Conservation (phyloP, 2,329 filamentous ascomycete genomes). For the Sporothrix humicola region DNA sequence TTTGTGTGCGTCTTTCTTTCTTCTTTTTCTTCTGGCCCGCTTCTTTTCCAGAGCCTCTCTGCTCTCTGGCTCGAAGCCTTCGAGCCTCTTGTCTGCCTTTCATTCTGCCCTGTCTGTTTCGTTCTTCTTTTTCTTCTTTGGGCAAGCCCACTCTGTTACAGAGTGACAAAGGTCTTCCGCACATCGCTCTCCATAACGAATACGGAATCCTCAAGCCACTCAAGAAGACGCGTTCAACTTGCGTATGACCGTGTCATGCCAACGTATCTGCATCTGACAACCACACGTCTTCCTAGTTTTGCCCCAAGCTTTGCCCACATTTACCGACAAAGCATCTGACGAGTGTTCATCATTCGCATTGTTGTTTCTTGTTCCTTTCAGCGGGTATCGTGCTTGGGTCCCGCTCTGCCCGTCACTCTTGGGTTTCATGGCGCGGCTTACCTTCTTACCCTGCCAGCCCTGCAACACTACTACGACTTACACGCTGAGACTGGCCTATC, state of each 20-base stretch:
- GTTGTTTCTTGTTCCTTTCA: not conserved
- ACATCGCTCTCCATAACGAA: too few species aligned
- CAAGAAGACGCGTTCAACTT: not conserved
- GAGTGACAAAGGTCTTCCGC: too few species aligned
- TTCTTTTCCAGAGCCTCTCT: not conserved
- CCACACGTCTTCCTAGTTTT: too few species aligned
- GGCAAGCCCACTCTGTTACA: not conserved
- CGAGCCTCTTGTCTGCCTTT: slow-evolving; percentile 5
- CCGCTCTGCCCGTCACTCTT: slow-evolving; percentile 4
- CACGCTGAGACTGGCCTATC: not conserved
- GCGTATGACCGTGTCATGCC: not conserved
- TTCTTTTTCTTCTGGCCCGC: not conserved
- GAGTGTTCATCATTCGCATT: not conserved
- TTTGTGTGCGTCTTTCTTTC: too few species aligned
- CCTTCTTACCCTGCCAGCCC: slow-evolving; percentile 14
- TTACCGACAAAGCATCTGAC: too few species aligned
- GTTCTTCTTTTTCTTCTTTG: not conserved
- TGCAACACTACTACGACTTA: slow-evolving; percentile 13
- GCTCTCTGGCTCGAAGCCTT: not conserved
- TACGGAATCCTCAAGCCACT: too few species aligned
- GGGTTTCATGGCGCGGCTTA: slow-evolving; percentile 8
- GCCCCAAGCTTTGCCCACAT: too few species aligned
- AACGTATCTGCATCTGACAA: too few species aligned
- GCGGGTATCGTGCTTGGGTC: slow-evolving; percentile 13
- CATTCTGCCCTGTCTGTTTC: slow-evolving; percentile 15